Base-by-base conservation (phyloP, 1,139 yeast species). In the Candida tropicalis region DNA sequence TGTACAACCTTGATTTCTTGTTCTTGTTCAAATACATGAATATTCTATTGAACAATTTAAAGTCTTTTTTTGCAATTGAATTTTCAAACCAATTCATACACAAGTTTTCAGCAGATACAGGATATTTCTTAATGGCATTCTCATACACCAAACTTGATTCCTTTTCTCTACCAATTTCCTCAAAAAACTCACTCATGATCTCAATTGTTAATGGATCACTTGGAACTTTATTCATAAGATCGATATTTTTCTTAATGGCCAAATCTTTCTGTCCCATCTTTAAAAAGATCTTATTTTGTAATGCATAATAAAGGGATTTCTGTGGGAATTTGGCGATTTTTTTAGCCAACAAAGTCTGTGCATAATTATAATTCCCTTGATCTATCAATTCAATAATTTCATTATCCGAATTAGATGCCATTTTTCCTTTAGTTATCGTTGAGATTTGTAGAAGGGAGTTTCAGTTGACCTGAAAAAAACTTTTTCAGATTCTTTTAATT, bases 281-380 rank as follows among this genome's bases (percentile, higher is more conserved):
- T 31, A 66, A 65, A 17, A 68, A 59, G 2, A 76, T 63, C 50
- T 70, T 73, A 38, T 75, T 75, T 43, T 71, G 67, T 41, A 83
- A 62, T 0, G 84, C 81, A 53, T 71, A 66, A 55, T 76, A 80
- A 56, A 77, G 79, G 12, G 77, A 70, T 42, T 74, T 73, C 27
- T 74, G 69, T 1, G 95, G 95, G 45, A 68, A 65, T 55, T 77
- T 77, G 45, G 71, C 67, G 42, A 82, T 60, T 53, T 79, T 79
- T 45, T 75, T 72, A 29, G 70, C 66, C 13, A 84, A 62, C 35
- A 75, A 67, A 10, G 71, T 66, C 41, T 70, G 68, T 0, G 95
- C 93, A 45, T 68, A 68, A 36, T 70, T 65, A 57, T 63, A 82
- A 5, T 80, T 72, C 3, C 85, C 84, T 25, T 70, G 67, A 25